Evolutionary conservation across 129 eudicot species (phyloP), one percentile per base, ranked within the genome.

Genomic region (Chrysanthemum seticuspe): DNA sequence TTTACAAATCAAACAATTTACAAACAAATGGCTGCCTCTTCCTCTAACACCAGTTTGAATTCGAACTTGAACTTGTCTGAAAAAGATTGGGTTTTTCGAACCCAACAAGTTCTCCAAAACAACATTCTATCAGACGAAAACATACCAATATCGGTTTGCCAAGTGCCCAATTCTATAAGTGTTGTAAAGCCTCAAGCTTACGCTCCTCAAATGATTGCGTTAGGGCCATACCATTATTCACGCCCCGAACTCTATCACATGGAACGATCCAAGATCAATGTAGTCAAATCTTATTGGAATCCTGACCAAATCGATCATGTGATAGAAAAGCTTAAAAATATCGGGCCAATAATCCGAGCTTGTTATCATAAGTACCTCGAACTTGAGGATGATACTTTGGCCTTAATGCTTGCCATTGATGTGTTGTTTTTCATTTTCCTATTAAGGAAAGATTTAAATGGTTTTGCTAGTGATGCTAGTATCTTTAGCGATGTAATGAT

Each of bases 331-430:
- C 65, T 81, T 36, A 50, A 54, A 12, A 65, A 76, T n/a, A n/a
- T 75, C 6, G 84, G 74, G 65, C 68, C 77, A 21, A 31, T 6
- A 3, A 60, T 68, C 14, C 83, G 83, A 18, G 69, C 80, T 36
- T 82, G 80, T 60, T 82, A 82, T 23, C 71, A 78, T 59, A 71
- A 74, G 76, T 78, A 62, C 77, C 59, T 82, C 34, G 86, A 77
- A 55, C 0, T 77, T 3, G 70, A 82, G 9, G 68, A 34, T 14
- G 74, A 77, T 2, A 74, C 86, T 1, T 62, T 82, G n/a, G 83
- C 86, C 11, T 69, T 78, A 65, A 78, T 82, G 48, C 10, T 78
- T 15, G 83, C 86, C 40, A 50, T 82, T 48, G 86, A 82, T 48
- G 80, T 79, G 9, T n/a, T 74, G 9, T 82, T 31, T 72, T 59